A percentile compares a stretch with the other conserved stretches of the same genome.
Conservation (phyloP, 305 asterid species). For the Fraxinus nigra region DNA sequence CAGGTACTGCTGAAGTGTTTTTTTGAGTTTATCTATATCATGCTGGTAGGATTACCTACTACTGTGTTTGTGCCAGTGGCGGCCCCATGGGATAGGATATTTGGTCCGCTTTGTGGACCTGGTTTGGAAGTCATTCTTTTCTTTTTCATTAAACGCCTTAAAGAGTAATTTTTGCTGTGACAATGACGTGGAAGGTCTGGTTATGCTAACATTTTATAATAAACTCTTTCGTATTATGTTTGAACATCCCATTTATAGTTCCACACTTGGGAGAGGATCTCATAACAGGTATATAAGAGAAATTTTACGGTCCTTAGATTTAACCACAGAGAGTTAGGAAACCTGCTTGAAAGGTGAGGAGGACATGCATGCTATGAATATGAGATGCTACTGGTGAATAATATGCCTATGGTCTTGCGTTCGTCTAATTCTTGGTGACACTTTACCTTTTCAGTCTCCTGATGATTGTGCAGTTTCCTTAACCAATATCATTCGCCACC, state of each 20-base stretch:
- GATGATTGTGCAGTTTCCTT: constrained; percentile 78
- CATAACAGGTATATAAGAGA: neutral
- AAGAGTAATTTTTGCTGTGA: neutral
- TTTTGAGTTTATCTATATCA: constrained; percentile 24
- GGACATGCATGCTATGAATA: neutral
- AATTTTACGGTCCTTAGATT: neutral
- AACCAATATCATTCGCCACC: constrained; percentile 77
- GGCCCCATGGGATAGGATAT: constrained; percentile 8
- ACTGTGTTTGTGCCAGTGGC: constrained; percentile 1
- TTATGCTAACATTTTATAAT: neutral
- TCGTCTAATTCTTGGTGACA: constrained; percentile 22
- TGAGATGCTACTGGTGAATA: neutral
- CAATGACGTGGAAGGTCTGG: neutral
- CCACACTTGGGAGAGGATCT: neutral
- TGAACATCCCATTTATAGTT: constrained; percentile 15
- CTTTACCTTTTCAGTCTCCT: constrained; percentile 55
- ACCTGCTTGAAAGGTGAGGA: constrained; percentile 3
- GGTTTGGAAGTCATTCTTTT: neutral
- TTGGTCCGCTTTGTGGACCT: constrained; percentile 10
- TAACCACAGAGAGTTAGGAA: constrained; percentile 13
- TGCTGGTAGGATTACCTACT: constrained; percentile 24
- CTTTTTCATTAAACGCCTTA: neutral
- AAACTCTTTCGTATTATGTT: neutral
- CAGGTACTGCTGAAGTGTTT: constrained; percentile 52
- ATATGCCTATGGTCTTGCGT: constrained; percentile 26